Evolutionary conservation across 306 rosid genomes (phyloP), one percentile per base, ranked within the genome.

Genomic region (Rosa persica): DNA sequence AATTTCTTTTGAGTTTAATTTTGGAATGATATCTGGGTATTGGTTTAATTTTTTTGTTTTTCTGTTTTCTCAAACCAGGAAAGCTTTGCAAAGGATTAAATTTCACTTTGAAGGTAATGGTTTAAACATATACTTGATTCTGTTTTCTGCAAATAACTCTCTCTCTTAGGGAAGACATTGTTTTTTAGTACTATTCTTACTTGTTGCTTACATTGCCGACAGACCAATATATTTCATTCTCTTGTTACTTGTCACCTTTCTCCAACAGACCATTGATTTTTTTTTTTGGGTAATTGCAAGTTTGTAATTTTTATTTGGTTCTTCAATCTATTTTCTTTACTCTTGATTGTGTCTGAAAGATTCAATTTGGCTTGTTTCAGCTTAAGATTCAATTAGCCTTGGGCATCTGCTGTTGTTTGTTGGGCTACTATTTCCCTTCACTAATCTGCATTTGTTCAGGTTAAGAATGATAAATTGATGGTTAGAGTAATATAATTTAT

Each of bases 241-340:
- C 34, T 30, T 30, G 34, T 30, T 30, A 3, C 34, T 30, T 48
- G 13, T 60, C 52, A 47, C 20, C 64, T 61, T 27, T 82, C 62
- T 6, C 34, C 34, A 3, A 30, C 34, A 30, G 34, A 30, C 34
- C 34, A 30, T 30, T 30, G 34, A 30, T 20, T 20, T 7, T 17
- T 30, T 16, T 5, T 6, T 17, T 52, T 70, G 2, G 68, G 65
- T 8, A 76, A 83, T 87, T 84, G 86, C 98, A 95, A 98, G 96
- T 95, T 51, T 95, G 98, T 82, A 88, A 93, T 67, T 93, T 93
- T 75, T 93, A 93, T 81, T 86, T 93, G 89, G 98, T 93, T 79
- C 93, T 91, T 71, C 95, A 97, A 74, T 97, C 98, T 62, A 92
- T 93, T 78, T 40, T 70, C 20, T 49, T 30, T 77, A 19, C 25